phyloP scores from a whole-genome alignment of 2,329 filamentous ascomycete genomes.

The Xylaria sp. region DNA sequence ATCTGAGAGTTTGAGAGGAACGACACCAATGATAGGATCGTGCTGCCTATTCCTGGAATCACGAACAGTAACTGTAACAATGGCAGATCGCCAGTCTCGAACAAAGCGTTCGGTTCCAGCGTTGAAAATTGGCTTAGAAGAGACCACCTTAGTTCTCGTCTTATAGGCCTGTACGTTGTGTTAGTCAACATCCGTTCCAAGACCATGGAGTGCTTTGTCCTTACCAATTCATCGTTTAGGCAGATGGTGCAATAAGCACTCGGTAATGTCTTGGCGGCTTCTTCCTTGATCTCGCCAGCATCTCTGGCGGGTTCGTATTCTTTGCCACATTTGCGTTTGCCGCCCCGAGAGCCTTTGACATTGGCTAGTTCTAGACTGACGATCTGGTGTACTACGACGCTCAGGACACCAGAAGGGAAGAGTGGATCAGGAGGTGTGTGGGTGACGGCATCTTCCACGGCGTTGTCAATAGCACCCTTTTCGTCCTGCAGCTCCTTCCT shows the following conservation, averaged over 20 bases:
- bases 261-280: conserved; percentile 81
- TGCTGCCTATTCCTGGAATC: conserved; percentile 91
- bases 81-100: conserved; percentile 89
- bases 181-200: conserved; percentile 33
- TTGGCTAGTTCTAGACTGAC: conserved; percentile 94
- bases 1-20: conserved; percentile 87
- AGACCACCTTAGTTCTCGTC: conserved; percentile 93
- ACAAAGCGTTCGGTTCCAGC: conserved; percentile 94
- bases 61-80: conserved; percentile 88
- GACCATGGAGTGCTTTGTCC: conserved; percentile 28
- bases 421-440: conserved; percentile 95
- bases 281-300: conserved; percentile 87
- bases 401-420: conserved; percentile 92
- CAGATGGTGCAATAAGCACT: conserved; percentile 95
- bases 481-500: conserved; percentile 85
- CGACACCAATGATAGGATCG: conserved; percentile 92
- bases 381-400: conserved; percentile 90
- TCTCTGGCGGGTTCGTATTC: conserved; percentile 91
- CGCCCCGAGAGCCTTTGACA: conserved; percentile 80
- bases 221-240: conserved; percentile 83
- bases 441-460: conserved; percentile 83
- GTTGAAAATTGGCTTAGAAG: conserved; percentile 96
- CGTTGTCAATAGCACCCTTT: conserved; percentile 79
- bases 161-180: conserved; percentile 72
- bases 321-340: conserved; percentile 78